Evolutionary conservation across 169 alveolate species (phyloP).

Genomic region (Plasmodium falciparum): DNA sequence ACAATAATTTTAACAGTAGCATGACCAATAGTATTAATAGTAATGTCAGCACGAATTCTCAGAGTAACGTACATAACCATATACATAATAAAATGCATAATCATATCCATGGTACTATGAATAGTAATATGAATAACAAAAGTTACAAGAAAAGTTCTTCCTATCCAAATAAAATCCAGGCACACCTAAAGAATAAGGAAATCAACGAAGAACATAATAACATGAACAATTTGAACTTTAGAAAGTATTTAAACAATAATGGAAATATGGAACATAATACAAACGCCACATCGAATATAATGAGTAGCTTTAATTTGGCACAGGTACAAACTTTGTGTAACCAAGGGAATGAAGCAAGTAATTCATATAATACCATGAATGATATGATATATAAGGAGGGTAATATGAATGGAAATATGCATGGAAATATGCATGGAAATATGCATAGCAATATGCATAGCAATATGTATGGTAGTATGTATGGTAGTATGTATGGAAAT

Average conservation of each 20-base stretch:
- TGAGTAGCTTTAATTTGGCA: constrained; percentile 20
- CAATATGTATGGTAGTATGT: not conserved
- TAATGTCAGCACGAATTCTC: not conserved
- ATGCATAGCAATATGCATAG: not conserved
- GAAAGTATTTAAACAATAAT: constrained; percentile 19
- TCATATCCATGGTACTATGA: not conserved
- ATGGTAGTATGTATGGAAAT: not conserved
- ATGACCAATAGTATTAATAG: not conserved
- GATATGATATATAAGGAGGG: constrained; percentile 20
- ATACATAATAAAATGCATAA: no score
- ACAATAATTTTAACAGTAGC: not conserved
- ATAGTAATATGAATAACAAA: constrained; percentile 12
- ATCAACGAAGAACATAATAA: constrained; percentile 26
- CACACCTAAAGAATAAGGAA: constrained; percentile 30
- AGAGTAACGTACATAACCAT: no score
- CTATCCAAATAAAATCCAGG: constrained; percentile 31
- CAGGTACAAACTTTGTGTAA: constrained; percentile 24
- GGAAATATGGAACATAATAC: constrained; percentile 7
- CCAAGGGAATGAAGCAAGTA: constrained; percentile 4
- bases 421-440: not conserved
- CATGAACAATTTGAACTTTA: constrained; percentile 22
- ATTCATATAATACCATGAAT: constrained; percentile 17
- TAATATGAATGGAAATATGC: constrained; percentile 7
- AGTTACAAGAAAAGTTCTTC: constrained; percentile 47
- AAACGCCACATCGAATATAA: not conserved